Evolutionary conservation across 139 green algal species (phyloP), one percentile per base, ranked within the genome.

Genomic region (Limnomonas spitsbergensis): DNA sequence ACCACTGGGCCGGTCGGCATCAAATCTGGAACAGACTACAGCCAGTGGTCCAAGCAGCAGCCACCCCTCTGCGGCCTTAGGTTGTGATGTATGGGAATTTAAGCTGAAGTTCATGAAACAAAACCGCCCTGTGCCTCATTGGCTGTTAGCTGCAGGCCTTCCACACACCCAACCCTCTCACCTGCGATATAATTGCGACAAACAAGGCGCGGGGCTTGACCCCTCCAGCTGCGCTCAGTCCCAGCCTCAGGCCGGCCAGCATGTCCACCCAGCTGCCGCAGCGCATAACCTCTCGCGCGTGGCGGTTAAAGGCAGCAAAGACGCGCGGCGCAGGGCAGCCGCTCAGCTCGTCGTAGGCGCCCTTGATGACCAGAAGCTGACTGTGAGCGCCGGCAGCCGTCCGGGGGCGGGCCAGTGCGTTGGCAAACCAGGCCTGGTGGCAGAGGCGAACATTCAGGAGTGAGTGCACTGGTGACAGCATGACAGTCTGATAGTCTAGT

Each of bases 361-460:
- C 26, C 38, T 66, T 66, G 38, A 38, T 38, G 24, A 3, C n/a
- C 3, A 24, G 3, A 3, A 76, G 38, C 38, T 76, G 31, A 7
- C 3, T 20, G 38, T 2, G 7, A 3, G 70, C 70, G 26, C 27
- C 32, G 38, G 70, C 38, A 26, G 38, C 26, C 37, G 31, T 24
- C 39, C 9, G 4, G 2, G 70, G 70, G 9, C 70, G 35, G 4
- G 70, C 70, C 26, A 76, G 70, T 9, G 70, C 70, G 40, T 76
- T 76, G 7, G 70, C 70, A 61, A 76, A 76, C 70, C 70, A 76
- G 38, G 70, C 39, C 70, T 74, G 24, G 3, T 6, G 54, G 54
- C 6, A 69, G 9, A 9, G 42, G 6, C 7, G 42, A 9, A 54
- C 7, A 9, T 6, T 6, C 7, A 54, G 42, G 9, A 54, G 42